Percentiles rank a stretch among this genome's conserved stretches.
phyloP scores from a whole-genome alignment of 768 basidiomycete species.

The Mycena belliarum region DNA sequence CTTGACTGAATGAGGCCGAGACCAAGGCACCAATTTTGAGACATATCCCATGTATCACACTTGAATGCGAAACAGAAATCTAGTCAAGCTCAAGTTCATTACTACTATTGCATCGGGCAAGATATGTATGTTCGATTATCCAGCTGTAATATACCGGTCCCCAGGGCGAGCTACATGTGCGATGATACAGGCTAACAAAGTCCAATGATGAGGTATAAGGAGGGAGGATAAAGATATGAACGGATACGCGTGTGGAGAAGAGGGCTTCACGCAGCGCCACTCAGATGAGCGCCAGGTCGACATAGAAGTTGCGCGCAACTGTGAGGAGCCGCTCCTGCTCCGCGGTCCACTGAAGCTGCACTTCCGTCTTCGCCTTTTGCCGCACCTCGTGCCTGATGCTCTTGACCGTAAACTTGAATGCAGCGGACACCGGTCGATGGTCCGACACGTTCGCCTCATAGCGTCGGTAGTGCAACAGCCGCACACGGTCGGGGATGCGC shows the following conservation, averaged over 20 bases:
- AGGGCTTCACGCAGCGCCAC: too few species aligned
- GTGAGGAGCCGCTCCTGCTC: constrained; percentile 44
- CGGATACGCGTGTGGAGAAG: neutral
- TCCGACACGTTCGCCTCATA: constrained; percentile 90
- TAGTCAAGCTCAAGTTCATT: neutral
- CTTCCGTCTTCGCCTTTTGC: constrained; percentile 53
- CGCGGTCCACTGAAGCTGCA: constrained; percentile 57
- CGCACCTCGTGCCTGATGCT: constrained; percentile 61
- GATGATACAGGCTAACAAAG: constrained; percentile 17
- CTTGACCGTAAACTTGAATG: constrained; percentile 75
- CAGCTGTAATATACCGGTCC: constrained; percentile 13
- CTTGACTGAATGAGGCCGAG: too few species aligned
- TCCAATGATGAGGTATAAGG: constrained; percentile 13
- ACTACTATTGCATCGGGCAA: neutral
- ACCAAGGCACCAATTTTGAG: too few species aligned
- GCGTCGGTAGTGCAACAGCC: constrained; percentile 69
- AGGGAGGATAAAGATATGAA: constrained; percentile 15
- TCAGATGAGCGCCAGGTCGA: constrained; percentile 30
- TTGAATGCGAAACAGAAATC: too few species aligned
- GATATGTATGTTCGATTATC: constrained; percentile 16
- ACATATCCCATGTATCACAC: too few species aligned
- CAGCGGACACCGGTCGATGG: constrained; percentile 86
- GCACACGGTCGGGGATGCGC: constrained; percentile 55
- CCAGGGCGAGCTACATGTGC: constrained; percentile 17
- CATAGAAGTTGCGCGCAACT: constrained; percentile 44